These are phyloP conservation scores for Glarea lozoyensis DNA, from an alignment of 495 filamentous ascomycete genomes.

Conservation along the genomic window DNA sequence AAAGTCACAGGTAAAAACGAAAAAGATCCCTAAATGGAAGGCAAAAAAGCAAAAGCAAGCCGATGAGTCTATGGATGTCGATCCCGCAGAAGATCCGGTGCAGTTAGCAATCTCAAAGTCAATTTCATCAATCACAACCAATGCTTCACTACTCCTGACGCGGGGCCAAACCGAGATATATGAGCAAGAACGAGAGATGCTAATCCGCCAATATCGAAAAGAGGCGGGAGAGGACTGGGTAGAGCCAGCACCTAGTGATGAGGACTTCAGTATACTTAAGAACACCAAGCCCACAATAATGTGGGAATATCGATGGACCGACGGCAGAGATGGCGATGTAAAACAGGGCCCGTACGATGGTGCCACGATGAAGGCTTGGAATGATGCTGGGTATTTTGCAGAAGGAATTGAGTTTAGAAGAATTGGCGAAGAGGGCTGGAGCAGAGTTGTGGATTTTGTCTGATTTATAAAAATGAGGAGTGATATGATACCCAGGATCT, in stretches of 20 bases:
- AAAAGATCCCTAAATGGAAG: constrained; percentile 54
- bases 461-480: constrained; percentile 19
- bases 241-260: constrained; percentile 37
- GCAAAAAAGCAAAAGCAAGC: constrained; percentile 40
- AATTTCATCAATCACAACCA: constrained; percentile 77
- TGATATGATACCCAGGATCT: constrained; percentile 14
- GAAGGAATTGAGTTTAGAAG: constrained; percentile 83
- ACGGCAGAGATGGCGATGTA: constrained; percentile 72
- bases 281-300: constrained; percentile 30
- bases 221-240: constrained; percentile 90
- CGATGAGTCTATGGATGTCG: constrained; percentile 59
- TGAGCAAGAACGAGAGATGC: constrained; percentile 74
- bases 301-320: constrained; percentile 92
- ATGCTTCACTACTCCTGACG: constrained; percentile 75
- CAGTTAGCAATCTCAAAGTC: constrained; percentile 59
- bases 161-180: constrained; percentile 82
- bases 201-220: constrained; percentile 73
- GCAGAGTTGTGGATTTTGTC: constrained; percentile 49
- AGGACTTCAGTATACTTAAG: constrained; percentile 1
- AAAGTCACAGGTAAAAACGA: constrained; percentile 57
- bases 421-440: constrained; percentile 57
- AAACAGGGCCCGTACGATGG: constrained; percentile 83
- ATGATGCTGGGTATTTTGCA: constrained; percentile 84
- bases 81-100: constrained; percentile 56
- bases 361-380: constrained; percentile 78